A percentile compares a stretch with the other conserved stretches of the same genome.
Evolutionary conservation across 2,329 filamentous ascomycete species (phyloP).

Genomic region (Lachnellula suecica): DNA sequence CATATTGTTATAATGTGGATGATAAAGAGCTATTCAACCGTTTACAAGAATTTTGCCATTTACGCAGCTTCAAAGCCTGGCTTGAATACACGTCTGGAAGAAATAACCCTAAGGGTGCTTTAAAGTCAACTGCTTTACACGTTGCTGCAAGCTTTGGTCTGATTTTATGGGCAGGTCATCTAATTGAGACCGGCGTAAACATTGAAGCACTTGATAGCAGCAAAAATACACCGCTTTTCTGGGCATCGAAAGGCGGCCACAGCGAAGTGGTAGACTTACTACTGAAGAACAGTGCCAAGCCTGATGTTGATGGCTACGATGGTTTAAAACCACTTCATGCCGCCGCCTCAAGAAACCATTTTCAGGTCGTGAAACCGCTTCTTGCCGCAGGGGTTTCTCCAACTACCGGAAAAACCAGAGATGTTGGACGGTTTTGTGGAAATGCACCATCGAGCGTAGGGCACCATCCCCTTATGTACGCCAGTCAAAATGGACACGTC

Average conservation of each 20-base stretch:
- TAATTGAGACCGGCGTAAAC: slow-evolving; percentile 16
- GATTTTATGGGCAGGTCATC: not conserved
- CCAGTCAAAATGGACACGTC: slow-evolving; percentile 28
- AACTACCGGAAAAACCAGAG: slow-evolving; percentile 25
- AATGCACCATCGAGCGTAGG: slow-evolving; percentile 13
- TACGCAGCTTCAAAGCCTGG: slow-evolving; percentile 16
- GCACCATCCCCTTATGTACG: slow-evolving; percentile 33
- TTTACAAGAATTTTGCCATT: slow-evolving; percentile 12
- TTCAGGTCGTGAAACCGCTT: slow-evolving; percentile 29
- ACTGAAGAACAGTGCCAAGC: slow-evolving; percentile 35
- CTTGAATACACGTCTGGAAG: slow-evolving; percentile 7
- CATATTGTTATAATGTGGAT: slow-evolving; percentile 11
- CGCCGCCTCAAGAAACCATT: slow-evolving; percentile 35
- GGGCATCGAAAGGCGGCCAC: slow-evolving; percentile 32
- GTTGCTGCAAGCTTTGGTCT: slow-evolving; percentile 17
- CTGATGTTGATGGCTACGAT: slow-evolving; percentile 23
- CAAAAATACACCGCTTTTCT: slow-evolving; percentile 36
- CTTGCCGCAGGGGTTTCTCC: slow-evolving; percentile 27
- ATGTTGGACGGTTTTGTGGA: slow-evolving; percentile 7
- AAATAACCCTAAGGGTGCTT: slow-evolving; percentile 25
- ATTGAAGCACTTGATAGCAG: slow-evolving; percentile 14
- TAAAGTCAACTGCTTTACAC: slow-evolving; percentile 16
- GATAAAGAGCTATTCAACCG: slow-evolving; percentile 12
- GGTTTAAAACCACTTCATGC: slow-evolving; percentile 37
- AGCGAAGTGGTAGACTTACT: slow-evolving; percentile 26